phyloP scores from a whole-genome alignment of 805 yeast genomes.

The Lachancea thermotolerans region DNA sequence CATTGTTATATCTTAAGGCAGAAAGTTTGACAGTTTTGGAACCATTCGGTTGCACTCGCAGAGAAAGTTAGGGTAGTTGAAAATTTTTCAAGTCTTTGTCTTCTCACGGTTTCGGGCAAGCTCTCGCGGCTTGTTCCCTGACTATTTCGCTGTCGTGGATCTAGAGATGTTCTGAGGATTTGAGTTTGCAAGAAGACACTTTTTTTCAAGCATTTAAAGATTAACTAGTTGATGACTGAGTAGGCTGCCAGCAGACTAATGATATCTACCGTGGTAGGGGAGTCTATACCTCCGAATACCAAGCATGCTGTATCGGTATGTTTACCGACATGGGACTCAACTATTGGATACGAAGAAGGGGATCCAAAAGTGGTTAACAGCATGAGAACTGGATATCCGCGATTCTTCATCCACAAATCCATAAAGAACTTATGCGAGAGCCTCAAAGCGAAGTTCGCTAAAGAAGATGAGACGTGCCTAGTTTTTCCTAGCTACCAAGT shows the following conservation, averaged over 20 bases:
- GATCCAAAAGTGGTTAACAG: slow-evolving; percentile 68
- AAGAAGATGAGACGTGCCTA: slow-evolving; percentile 68
- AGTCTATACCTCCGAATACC: slow-evolving; percentile 81
- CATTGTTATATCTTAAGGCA: background rate
- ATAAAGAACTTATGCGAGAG: slow-evolving; percentile 50
- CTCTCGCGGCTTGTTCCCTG: no score
- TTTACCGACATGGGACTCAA: slow-evolving; percentile 91
- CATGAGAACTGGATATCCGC: slow-evolving; percentile 85
- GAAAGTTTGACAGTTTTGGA: no score
- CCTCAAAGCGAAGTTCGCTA: slow-evolving; percentile 64
- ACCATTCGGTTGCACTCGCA: no score
- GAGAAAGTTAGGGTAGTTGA: background rate
- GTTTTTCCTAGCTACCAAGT: slow-evolving; percentile 70
- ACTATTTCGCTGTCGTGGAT: no score
- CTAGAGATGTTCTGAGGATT: no score
- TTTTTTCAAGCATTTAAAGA: no score
- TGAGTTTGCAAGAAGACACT: no score
- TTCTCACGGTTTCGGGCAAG: no score
- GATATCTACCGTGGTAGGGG: slow-evolving; percentile 47
- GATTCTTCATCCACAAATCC: slow-evolving; percentile 64
- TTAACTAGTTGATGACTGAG: background rate
- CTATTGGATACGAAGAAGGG: slow-evolving; percentile 89
- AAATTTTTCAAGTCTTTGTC: background rate
- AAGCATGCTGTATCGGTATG: slow-evolving; percentile 94
- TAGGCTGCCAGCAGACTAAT: background rate